A percentile compares a stretch with the other conserved stretches of the same genome.
Evolutionary conservation across 2,329 filamentous ascomycete species (phyloP).

Genomic region (Chaetomium strumarium): DNA sequence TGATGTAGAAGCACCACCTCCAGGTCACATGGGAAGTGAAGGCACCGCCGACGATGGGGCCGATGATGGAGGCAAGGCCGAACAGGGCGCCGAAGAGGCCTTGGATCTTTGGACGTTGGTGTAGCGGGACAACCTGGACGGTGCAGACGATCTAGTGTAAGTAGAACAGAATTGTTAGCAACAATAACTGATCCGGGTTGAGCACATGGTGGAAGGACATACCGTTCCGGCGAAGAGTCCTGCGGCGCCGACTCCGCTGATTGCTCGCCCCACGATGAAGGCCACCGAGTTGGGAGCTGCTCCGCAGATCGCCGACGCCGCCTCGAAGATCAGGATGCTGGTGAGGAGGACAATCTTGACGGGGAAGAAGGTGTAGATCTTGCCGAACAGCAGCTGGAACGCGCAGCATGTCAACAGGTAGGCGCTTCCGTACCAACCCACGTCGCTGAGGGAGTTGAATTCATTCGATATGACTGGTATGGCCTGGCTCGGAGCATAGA

Average conservation of each 20-base stretch:
- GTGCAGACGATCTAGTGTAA: slow-evolving; percentile 25
- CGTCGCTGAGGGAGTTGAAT: slow-evolving; percentile 16
- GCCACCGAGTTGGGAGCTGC: slow-evolving; percentile 29
- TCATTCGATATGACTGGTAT: slow-evolving; percentile 20
- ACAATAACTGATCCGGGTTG: not conserved
- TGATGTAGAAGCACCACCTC: slow-evolving; percentile 41
- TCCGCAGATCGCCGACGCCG: slow-evolving; percentile 33
- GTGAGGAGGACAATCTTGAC: slow-evolving; percentile 23
- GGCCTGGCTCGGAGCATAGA: slow-evolving; percentile 7
- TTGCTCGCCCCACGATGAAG: slow-evolving; percentile 33
- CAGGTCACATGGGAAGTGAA: slow-evolving; percentile 34
- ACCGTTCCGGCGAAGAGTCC: slow-evolving; percentile 29
- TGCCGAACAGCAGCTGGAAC: slow-evolving; percentile 31
- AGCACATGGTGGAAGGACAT: not conserved
- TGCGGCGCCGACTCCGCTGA: slow-evolving; percentile 32
- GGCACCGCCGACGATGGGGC: slow-evolving; percentile 33
- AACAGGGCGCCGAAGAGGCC: slow-evolving; percentile 31
- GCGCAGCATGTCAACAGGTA: slow-evolving; percentile 26
- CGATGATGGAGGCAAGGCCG: slow-evolving; percentile 31
- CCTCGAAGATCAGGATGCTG: slow-evolving; percentile 28
- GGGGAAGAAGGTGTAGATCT: slow-evolving; percentile 32
- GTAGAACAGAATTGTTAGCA: not conserved
- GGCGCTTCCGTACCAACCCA: slow-evolving; percentile 19
- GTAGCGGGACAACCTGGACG: slow-evolving; percentile 30
- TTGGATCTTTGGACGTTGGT: slow-evolving; percentile 29